These are phyloP conservation scores for Craterostigma plantagineum DNA, from an alignment of 257 asterid genomes.

Conservation along the genomic window DNA sequence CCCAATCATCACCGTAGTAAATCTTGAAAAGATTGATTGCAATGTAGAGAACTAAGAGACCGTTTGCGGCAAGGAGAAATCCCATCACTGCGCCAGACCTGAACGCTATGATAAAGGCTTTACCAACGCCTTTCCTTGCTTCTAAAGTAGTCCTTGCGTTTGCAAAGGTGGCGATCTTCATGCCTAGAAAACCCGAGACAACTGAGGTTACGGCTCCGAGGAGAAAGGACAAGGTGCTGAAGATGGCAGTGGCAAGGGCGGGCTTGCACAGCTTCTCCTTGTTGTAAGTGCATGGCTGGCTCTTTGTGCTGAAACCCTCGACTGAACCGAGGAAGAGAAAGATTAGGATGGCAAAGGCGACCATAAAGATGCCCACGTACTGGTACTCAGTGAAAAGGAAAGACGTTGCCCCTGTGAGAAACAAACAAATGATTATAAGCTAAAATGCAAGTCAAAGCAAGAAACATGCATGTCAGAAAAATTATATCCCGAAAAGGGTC, in stretches of 20 bases:
- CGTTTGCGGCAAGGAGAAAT: constrained; percentile 83
- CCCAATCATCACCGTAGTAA: constrained; percentile 85
- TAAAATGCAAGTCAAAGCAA: neutral
- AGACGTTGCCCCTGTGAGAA: constrained; percentile 67
- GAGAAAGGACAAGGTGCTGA: constrained; percentile 66
- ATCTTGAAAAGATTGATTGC: constrained; percentile 64
- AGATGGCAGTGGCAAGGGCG: constrained; percentile 68
- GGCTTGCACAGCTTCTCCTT: constrained; percentile 41
- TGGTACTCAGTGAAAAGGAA: constrained; percentile 63
- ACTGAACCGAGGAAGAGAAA: constrained; percentile 85
- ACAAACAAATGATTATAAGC: neutral
- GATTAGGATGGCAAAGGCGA: constrained; percentile 75
- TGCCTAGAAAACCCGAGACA: constrained; percentile 79
- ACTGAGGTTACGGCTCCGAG: constrained; percentile 85
- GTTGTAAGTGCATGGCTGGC: constrained; percentile 38
- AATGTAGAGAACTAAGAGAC: constrained; percentile 64
- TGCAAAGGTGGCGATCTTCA: constrained; percentile 90
- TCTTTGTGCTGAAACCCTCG: constrained; percentile 62
- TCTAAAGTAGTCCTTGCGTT: constrained; percentile 86
- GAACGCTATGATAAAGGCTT: constrained; percentile 40
- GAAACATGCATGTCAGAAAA: neutral
- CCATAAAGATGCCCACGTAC: constrained; percentile 77
- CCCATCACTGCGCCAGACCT: constrained; percentile 93
- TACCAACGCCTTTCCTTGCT: constrained; percentile 79
- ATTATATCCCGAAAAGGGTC: neutral